Percentiles rank a stretch among this genome's conserved stretches.
Conservation (phyloP, 2,329 filamentous ascomycete species). For the Talaromyces verruculosus region DNA sequence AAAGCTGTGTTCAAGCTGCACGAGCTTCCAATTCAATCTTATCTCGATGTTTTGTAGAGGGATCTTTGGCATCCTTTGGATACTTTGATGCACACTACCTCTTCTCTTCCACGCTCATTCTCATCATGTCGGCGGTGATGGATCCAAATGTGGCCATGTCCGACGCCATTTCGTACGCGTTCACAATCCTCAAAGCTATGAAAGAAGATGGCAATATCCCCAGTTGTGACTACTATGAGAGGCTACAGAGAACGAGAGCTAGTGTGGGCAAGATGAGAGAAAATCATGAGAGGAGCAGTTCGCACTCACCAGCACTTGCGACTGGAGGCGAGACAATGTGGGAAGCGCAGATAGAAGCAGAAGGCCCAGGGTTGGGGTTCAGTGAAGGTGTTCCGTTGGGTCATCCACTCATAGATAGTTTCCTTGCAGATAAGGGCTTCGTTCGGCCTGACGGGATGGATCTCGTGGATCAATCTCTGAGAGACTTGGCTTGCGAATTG, state of each 20-base stretch:
- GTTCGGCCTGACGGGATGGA: conserved; percentile 22
- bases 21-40: conserved; percentile 26
- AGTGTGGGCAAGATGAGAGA: conserved; percentile 24
- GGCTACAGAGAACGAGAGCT: conserved; percentile 22
- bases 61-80: conserved; percentile 27
- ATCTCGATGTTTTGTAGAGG: conserved; percentile 27
- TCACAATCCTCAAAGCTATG: conserved; percentile 26
- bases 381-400: conserved; percentile 20
- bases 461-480: conserved; percentile 19
- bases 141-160: conserved; percentile 23
- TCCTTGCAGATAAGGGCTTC: conserved; percentile 22
- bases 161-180: conserved; percentile 25
- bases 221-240: conserved; percentile 26
- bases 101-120: conserved; percentile 28
- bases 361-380: conserved; percentile 12
- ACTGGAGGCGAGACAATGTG: conserved; percentile 8
- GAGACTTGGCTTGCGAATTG: conserved; percentile 21
- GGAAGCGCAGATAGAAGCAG: conserved; percentile 18
- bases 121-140: conserved; percentile 27
- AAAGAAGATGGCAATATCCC: conserved; percentile 28
- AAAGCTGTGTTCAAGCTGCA: conserved; percentile 28
- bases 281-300: conserved; percentile 5
- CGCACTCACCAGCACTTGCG: conserved; percentile 3
- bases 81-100: conserved; percentile 29
- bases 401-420: conserved; percentile 24